Evolutionary conservation across 1,139 yeast species (phyloP), one percentile per base, ranked within the genome.

Genomic region (Pichia sp.): DNA sequence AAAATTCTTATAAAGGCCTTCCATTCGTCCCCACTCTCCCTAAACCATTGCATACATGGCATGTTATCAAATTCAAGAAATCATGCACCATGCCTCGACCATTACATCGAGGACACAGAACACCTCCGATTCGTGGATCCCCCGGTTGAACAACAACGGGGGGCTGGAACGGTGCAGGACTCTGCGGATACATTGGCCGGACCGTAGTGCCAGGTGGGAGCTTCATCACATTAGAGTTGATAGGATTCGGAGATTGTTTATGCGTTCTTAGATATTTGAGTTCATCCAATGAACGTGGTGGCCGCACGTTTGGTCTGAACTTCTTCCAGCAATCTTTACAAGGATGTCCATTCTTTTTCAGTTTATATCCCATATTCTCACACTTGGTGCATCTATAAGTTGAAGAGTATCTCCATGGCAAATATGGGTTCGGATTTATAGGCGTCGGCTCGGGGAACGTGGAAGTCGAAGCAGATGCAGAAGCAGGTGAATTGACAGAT

Each of bases 81-180:
- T 72, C 69, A 34, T 68, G 62, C 1, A 75, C 68, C 48, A 72
- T 53, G 0, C 96, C 95, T 0, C 73, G 51, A 1, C 95, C 95
- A 42, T 87, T 61, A 56, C 96, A 88, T 44, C 79, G 64, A 0
- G 90, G 90, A 64, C 97, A 88, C 5, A 82, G 56, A 1, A 71
- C 61, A 1, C 96, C 96, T 0, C 96, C 96, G 10, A 86, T 66
- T 28, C 90, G 62, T 0, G 95, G 95, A 54, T 87, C 95, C 1
- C 95, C 95, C 0, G 95, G 95, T 9, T 58, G 63, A 1, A 85
- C 84, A 33, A 77, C 65, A 9, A 75, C 43, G 0, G 79, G 60
- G 9, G 35, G 27, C 23, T 16, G 23, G 23, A 2, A 16, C 23
- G 23, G 23, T 29, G 26, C 27, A 7, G n/a, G 36, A 5, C 7